A percentile compares a stretch with the other conserved stretches of the same genome.
phyloP scores from a whole-genome alignment of 2,329 filamentous ascomycete species.

The Penicillium glabrum region DNA sequence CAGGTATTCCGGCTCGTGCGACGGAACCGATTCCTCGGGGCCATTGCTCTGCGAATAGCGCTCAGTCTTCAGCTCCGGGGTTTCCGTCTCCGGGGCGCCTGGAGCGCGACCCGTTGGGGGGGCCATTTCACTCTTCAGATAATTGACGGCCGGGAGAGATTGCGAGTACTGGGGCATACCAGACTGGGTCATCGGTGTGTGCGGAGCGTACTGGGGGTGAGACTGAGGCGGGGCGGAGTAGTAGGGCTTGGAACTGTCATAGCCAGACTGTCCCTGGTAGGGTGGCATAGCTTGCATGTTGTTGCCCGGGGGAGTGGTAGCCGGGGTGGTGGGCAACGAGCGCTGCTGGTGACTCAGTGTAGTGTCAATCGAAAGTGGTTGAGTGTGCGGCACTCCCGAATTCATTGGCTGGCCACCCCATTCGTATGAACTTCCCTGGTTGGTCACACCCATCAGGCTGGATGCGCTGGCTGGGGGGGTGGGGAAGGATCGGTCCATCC shows the following conservation, averaged over 20 bases:
- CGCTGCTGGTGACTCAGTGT: conserved; percentile 72
- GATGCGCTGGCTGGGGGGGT: conserved; percentile 93
- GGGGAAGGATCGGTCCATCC: conserved; percentile 84
- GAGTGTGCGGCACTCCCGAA: conserved; percentile 60
- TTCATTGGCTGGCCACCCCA: conserved; percentile 70
- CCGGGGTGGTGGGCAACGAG: conserved; percentile 87
- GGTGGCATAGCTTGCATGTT: conserved; percentile 74
- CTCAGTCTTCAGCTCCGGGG: conserved; percentile 68
- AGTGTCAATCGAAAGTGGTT: conserved; percentile 79
- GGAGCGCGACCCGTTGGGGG: conserved; percentile 67
- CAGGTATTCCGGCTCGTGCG: conserved; percentile 76
- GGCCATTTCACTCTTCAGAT: conserved; percentile 86
- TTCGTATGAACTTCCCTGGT: conserved; percentile 72
- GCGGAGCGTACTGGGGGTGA: conserved; percentile 67
- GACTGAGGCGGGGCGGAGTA: conserved; percentile 69
- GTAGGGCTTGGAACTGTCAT: conserved; percentile 75
- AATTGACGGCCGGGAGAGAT: conserved; percentile 55
- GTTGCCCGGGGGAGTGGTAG: conserved; percentile 81
- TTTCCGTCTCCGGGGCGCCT: conserved; percentile 59
- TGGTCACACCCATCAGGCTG: conserved; percentile 74
- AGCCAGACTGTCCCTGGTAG: conserved; percentile 70
- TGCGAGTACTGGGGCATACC: conserved; percentile 68
- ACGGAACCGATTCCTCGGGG: conserved; percentile 67
- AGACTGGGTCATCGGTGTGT: conserved; percentile 59
- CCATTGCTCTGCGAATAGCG: conserved; percentile 61